Base-by-base conservation (phyloP, 768 basidiomycete genomes). In the Strobilomyces dryophilus region DNA sequence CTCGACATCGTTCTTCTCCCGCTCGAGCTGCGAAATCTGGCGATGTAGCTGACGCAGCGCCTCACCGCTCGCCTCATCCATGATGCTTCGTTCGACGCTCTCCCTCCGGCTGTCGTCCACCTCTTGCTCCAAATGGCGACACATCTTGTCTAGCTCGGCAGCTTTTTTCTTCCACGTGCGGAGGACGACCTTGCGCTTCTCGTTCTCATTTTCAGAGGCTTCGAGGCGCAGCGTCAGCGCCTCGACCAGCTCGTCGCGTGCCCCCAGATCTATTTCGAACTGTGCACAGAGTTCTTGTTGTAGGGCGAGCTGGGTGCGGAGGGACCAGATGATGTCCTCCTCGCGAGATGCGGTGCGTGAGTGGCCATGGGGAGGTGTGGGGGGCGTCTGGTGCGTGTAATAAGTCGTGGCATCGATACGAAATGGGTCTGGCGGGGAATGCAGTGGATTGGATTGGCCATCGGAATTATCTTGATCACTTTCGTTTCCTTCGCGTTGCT, bases 91-190 rank as follows among this genome's bases (percentile, higher is more conserved):
- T 54, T 89, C 87, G 68, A 92, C 73, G 61, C 85, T 89, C 62
- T 90, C 89, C 59, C 89, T 84, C 37, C 92, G 77, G 40, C 87
- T 87, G 8, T 81, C 76, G 55, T 98, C 95, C 27, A 95, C 88
- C 64, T 95, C 89, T 64, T 95, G 92, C 73, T 95, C 88, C 29
- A 87, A 74, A 51, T 75, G 71, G 15, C 82, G 77, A 48, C 84
- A 84, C 54, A 80, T 74, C 56, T 74, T 78, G 70, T 92, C 88
- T 44, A 92, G 71, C 57, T 90, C 87, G 49, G 76, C 74, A 4
- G 90, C 84, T 58, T 87, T 88, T 73, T 87, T 87, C 73, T 84
- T 87, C 84, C 87, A 89, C 17, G 71, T 71, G 36, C 78, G 73
- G 32, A 88, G 66, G 0, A 79, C 72, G 15, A 54, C 70, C 63